phyloP scores from a whole-genome alignment of 345 rosid species.

The Salix brachista region DNA sequence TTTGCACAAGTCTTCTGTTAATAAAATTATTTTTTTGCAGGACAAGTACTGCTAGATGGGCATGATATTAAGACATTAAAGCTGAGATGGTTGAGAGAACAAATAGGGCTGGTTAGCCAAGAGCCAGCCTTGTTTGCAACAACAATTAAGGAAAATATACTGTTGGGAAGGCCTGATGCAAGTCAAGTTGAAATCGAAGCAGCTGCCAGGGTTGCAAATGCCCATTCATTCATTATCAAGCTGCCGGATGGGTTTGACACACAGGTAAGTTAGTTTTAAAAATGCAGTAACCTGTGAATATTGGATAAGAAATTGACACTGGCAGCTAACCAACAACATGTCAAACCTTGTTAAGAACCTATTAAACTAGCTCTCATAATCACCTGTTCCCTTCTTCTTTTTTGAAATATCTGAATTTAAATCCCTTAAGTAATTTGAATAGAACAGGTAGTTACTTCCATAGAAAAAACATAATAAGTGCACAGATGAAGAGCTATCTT shows the following conservation, averaged over 20 bases:
- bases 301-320: neutral
- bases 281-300: neutral
- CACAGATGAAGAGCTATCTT: neutral
- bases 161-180: slow-evolving; percentile 87
- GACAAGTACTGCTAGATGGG: slow-evolving; percentile 85
- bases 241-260: slow-evolving; percentile 91
- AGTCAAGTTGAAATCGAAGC: slow-evolving; percentile 74
- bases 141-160: slow-evolving; percentile 86
- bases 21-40: slow-evolving; percentile 35
- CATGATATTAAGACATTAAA: slow-evolving; percentile 76
- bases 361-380: neutral
- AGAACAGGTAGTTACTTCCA: neutral
- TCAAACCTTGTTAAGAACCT: neutral
- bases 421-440: slow-evolving; percentile 3
- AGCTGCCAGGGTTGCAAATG: slow-evolving; percentile 96
- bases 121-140: slow-evolving; percentile 95
- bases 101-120: slow-evolving; percentile 97
- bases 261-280: slow-evolving; percentile 49
- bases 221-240: slow-evolving; percentile 89
- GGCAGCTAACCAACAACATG: neutral
- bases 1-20: neutral
- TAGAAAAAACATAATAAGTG: neutral
- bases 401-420: neutral
- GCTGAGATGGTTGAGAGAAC: slow-evolving; percentile 87
- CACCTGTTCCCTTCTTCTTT: neutral